Evolutionary conservation across 2,329 filamentous ascomycete species (phyloP).

Genomic region (Aspergillus sojae): DNA sequence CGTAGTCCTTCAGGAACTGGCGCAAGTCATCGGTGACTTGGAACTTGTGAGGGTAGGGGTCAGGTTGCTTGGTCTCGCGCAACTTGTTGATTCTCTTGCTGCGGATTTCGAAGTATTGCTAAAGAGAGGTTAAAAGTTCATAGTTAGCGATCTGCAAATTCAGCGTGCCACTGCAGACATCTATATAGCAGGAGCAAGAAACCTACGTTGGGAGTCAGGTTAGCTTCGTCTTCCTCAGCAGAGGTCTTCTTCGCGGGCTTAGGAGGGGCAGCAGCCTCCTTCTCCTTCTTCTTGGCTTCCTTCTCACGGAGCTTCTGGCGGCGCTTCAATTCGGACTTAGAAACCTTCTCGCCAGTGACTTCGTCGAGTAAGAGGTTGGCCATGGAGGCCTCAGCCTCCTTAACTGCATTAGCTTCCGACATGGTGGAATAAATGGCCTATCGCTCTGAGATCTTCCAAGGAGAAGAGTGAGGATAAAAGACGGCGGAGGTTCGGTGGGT

Average conservation of each 20-base stretch:
- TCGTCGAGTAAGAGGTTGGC: constrained; percentile 85
- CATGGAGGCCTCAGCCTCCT: constrained; percentile 53
- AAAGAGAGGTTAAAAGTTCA: constrained; percentile 6
- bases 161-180: background rate
- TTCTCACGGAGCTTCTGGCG: constrained; percentile 86
- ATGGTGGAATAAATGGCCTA: constrained; percentile 29
- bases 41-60: constrained; percentile 95
- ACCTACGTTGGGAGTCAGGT: constrained; percentile 73
- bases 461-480: constrained; percentile 12
- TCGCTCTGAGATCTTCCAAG: constrained; percentile 10
- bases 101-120: constrained; percentile 97
- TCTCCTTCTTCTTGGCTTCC: constrained; percentile 86
- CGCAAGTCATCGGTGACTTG: constrained; percentile 79
- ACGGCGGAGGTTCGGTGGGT: constrained; percentile 22
- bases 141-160: background rate
- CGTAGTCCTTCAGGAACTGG: constrained; percentile 77
- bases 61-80: constrained; percentile 70
- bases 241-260: constrained; percentile 63
- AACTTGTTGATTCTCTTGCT: constrained; percentile 79
- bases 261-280: constrained; percentile 69
- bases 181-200: constrained; percentile 6
- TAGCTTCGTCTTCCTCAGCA: constrained; percentile 66
- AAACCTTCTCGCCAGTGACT: constrained; percentile 84
- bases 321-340: constrained; percentile 91
- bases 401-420: constrained; percentile 44